Evolutionary conservation across 1,139 yeast genomes (phyloP), one percentile per base, ranked within the genome.

Genomic region (Nadsonia starkeyi-henricii): DNA sequence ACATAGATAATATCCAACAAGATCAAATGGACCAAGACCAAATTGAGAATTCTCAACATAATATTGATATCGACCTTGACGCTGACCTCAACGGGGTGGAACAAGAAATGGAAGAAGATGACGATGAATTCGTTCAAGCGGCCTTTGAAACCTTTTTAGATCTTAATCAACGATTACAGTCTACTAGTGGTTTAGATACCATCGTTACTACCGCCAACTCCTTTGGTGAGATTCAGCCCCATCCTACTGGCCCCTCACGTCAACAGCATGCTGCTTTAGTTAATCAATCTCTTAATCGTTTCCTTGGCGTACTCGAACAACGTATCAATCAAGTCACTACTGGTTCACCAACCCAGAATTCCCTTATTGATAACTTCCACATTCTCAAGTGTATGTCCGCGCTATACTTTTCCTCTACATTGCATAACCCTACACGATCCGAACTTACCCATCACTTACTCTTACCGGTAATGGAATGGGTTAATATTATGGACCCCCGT

Each of bases 391-490:
- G 39, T 33, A 7, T 33, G 4, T 5, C 17, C 4, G 15, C 39
- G 12, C 4, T 33, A 13, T 33, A 33, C 39, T 33, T 33, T 33
- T 33, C 39, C 3, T 33, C 39, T 3, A 33, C 39, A 12, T n/a
- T 33, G 17, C 15, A 13, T 15, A 8, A 15, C 17, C 39, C 39
- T 8, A 33, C 17, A 13, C 15, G 12, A 33, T 33, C 46, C 9
- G 43, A 43, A 19, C 21, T 33, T n/a, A 46, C 45, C 7, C 50
- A 53, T 41, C 51, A 50, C 30, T 47, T 57, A 13, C 52, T 56
- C n/a, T 45, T 45, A 8, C 48, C 52, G 15, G 49, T 55, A n/a
- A 33, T 57, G 41, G 50, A 55, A 13, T 60, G 62, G 62, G 58
- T 57, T 13, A 55, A 54, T 41, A 49, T 43, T 8, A 57, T 57